phyloP scores from a whole-genome alignment of 345 rosid species.

The Abelmoschus esculentus region DNA sequence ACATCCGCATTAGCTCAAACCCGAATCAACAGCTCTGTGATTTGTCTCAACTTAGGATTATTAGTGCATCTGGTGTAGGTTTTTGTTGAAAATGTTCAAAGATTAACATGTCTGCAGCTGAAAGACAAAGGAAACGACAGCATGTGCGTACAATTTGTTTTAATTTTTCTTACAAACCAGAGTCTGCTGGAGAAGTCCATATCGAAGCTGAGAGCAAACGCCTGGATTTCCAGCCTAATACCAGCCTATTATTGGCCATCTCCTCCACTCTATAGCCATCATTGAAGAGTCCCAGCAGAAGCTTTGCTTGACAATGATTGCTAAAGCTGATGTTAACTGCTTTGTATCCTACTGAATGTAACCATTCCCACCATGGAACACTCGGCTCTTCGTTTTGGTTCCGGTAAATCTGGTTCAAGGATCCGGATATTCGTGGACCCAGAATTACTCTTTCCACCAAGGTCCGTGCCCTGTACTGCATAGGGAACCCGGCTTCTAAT shows the following conservation, averaged over 20 bases:
- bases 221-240: conserved; percentile 76
- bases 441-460: conserved; percentile 62
- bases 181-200: conserved; percentile 44
- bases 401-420: conserved; percentile 45
- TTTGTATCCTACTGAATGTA: conserved; percentile 37
- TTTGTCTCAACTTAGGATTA: not conserved
- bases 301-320: conserved; percentile 80
- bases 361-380: conserved; percentile 48
- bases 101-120: not conserved
- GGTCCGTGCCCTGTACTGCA: conserved; percentile 46
- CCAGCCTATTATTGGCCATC: conserved; percentile 46
- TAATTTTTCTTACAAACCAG: conserved; percentile 22
- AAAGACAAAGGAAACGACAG: too few species aligned
- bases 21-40: not conserved
- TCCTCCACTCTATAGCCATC: conserved; percentile 79
- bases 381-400: conserved; percentile 22
- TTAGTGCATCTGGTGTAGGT: not conserved
- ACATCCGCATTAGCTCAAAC: not conserved
- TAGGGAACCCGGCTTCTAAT: conserved; percentile 69
- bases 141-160: not conserved
- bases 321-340: conserved; percentile 55
- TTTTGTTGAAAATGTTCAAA: conserved; percentile 2
- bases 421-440: conserved; percentile 57
- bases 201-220: conserved; percentile 73
- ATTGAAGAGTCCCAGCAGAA: conserved; percentile 61